Conservation (phyloP, 2,329 filamentous ascomycete species). For the Pseudogymnoascus sp. region DNA sequence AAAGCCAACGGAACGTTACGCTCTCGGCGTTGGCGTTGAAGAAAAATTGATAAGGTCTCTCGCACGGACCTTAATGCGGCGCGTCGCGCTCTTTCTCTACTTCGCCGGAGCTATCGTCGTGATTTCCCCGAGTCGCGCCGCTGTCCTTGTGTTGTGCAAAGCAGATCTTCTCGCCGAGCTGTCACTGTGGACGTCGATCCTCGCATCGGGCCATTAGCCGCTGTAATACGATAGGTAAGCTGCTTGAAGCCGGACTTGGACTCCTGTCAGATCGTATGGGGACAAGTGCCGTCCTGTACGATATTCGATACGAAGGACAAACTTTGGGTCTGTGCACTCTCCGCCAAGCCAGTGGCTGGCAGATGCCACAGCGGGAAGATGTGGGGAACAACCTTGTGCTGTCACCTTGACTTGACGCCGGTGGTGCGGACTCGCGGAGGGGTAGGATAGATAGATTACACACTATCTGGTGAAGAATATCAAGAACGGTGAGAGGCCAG, state of each 20-base stretch:
- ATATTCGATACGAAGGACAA: not conserved
- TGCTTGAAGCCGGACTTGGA: not conserved
- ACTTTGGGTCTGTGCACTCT: not conserved
- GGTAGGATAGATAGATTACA: not conserved
- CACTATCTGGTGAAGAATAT: not conserved
- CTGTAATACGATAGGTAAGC: not conserved
- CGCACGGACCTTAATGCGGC: not conserved
- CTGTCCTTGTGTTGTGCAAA: not conserved
- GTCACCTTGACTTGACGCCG: not conserved
- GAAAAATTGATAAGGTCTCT: not conserved
- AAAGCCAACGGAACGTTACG: slow-evolving; percentile 3
- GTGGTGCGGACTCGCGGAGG: not conserved
- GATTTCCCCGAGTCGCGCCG: not conserved
- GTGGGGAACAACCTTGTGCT: not conserved
- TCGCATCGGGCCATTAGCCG: not conserved
- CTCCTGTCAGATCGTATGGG: not conserved
- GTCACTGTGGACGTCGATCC: not conserved
- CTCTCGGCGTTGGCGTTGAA: not conserved
- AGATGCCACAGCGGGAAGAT: not conserved
- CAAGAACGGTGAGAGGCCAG: not conserved
- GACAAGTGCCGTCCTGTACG: not conserved
- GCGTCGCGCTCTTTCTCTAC: not conserved
- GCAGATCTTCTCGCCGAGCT: not conserved
- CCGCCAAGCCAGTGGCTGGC: not conserved
- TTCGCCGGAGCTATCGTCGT: not conserved